Conservation (phyloP, 1,284 basidiomycete species). For the Psilocybe mexicana region DNA sequence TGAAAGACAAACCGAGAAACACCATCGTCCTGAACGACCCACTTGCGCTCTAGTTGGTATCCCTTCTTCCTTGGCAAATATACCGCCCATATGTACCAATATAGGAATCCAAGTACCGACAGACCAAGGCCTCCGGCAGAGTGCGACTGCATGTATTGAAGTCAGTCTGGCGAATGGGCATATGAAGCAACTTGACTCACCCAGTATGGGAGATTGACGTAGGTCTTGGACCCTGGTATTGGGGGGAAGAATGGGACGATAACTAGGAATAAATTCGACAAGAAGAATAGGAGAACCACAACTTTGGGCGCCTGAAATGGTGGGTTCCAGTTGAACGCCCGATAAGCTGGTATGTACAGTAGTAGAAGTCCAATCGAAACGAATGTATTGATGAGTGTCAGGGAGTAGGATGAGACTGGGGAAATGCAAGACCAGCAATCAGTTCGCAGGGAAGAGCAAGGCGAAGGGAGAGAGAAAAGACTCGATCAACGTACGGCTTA, state of each 20-base stretch:
- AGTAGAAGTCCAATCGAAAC: constrained; percentile 61
- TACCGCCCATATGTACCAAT: constrained; percentile 59
- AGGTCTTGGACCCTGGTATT: constrained; percentile 46
- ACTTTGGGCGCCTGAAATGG: constrained; percentile 57
- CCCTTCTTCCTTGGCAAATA: constrained; percentile 55
- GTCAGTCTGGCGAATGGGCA: no score
- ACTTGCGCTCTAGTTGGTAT: constrained; percentile 51
- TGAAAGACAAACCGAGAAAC: constrained; percentile 45
- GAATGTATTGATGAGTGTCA: constrained; percentile 56
- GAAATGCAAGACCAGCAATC: neutral
- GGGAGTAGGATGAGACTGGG: constrained; percentile 55
- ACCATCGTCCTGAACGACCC: constrained; percentile 54
- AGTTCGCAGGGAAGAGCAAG: neutral
- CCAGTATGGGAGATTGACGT: constrained; percentile 64
- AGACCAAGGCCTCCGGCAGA: constrained; percentile 50
- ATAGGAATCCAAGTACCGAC: constrained; percentile 51
- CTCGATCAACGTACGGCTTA: constrained; percentile 49
- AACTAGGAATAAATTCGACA: constrained; percentile 64
- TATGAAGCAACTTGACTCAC: constrained; percentile 36
- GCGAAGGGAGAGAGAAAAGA: neutral
- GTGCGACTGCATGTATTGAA: constrained; percentile 44
- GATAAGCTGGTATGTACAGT: constrained; percentile 49
- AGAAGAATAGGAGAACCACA: constrained; percentile 53
- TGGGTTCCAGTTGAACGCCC: constrained; percentile 55
- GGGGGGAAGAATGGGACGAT: constrained; percentile 63